phyloP scores from a whole-genome alignment of 306 rosid genomes.

The Abrus precatorius region DNA sequence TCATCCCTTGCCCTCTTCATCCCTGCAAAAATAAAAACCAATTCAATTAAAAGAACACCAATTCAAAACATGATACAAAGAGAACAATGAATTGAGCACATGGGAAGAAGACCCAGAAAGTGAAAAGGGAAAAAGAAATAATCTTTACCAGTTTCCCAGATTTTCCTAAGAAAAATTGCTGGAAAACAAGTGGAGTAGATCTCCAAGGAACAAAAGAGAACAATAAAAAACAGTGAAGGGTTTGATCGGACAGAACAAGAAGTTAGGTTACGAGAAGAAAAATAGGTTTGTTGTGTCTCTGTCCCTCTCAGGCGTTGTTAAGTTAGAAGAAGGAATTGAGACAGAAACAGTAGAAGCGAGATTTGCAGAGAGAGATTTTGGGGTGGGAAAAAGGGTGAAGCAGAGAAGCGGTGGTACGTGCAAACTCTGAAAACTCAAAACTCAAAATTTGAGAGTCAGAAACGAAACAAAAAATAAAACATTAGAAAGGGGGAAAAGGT shows the following conservation, averaged over 20 bases:
- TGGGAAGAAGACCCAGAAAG: slow-evolving; percentile 15
- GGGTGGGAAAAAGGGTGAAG: neutral
- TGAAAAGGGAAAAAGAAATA: slow-evolving; percentile 35
- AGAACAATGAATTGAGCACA: slow-evolving; percentile 36
- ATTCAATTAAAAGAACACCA: slow-evolving; percentile 28
- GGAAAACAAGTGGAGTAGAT: slow-evolving; percentile 43
- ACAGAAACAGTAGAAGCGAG: slow-evolving; percentile 16
- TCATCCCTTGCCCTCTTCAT: slow-evolving; percentile 84
- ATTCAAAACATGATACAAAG: neutral
- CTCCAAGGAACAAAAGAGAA: slow-evolving; percentile 30
- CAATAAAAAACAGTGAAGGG: slow-evolving; percentile 20
- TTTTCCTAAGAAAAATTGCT: slow-evolving; percentile 40
- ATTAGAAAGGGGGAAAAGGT: neutral
- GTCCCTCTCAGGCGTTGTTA: slow-evolving; percentile 34
- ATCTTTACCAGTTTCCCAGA: slow-evolving; percentile 44
- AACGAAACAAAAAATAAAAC: neutral
- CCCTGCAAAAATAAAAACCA: slow-evolving; percentile 45
- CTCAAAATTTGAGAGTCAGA: slow-evolving; percentile 31
- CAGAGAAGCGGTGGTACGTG: slow-evolving; percentile 43
- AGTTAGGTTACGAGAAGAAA: neutral
- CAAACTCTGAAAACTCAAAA: slow-evolving; percentile 37
- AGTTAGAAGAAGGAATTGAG: slow-evolving; percentile 46
- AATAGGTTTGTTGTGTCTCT: slow-evolving; percentile 36
- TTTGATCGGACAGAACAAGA: slow-evolving; percentile 48
- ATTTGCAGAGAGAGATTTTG: slow-evolving; percentile 30